Evolutionary conservation across 306 rosid genomes (phyloP).

Genomic region (Trichosanthes truncata): DNA sequence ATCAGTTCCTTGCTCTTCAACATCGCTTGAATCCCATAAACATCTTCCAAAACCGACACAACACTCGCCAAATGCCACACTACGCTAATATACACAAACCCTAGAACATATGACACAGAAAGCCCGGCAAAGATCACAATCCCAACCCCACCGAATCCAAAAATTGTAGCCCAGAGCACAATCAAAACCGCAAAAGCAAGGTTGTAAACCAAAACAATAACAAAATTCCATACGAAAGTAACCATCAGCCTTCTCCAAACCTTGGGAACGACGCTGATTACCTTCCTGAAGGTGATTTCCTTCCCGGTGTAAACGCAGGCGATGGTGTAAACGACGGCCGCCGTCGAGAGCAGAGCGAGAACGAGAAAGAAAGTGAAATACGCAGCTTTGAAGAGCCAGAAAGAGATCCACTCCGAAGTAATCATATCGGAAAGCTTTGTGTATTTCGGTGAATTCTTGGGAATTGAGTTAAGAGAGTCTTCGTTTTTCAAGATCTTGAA

Average conservation of each 20-base stretch:
- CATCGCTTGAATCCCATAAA: constrained; percentile 15
- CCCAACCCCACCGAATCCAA: not conserved
- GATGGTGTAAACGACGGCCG: constrained; percentile 17
- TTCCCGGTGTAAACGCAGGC: constrained; percentile 7
- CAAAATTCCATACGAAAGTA: constrained; percentile 12
- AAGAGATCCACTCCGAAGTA: constrained; percentile 12
- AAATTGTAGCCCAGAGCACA: not conserved
- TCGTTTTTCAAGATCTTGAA: constrained; percentile 12
- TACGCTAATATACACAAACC: constrained; percentile 13
- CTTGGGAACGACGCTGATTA: constrained; percentile 15
- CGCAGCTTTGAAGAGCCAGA: constrained; percentile 15
- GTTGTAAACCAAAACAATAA: constrained; percentile 5
- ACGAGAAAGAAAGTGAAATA: constrained; percentile 16
- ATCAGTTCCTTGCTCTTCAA: constrained; percentile 16
- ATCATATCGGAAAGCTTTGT: not conserved
- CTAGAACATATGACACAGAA: not conserved
- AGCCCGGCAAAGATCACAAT: not conserved
- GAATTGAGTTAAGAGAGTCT: not conserved
- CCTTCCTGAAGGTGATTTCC: constrained; percentile 8
- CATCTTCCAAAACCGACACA: constrained; percentile 17
- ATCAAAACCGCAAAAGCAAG: not conserved
- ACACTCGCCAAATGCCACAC: constrained; percentile 20
- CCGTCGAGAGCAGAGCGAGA: constrained; percentile 6
- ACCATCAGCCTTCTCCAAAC: constrained; percentile 15
- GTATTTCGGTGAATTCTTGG: not conserved